A percentile compares a stretch with the other conserved stretches of the same genome.
phyloP scores from a whole-genome alignment of 768 basidiomycete genomes.

The Lepiota venenata region DNA sequence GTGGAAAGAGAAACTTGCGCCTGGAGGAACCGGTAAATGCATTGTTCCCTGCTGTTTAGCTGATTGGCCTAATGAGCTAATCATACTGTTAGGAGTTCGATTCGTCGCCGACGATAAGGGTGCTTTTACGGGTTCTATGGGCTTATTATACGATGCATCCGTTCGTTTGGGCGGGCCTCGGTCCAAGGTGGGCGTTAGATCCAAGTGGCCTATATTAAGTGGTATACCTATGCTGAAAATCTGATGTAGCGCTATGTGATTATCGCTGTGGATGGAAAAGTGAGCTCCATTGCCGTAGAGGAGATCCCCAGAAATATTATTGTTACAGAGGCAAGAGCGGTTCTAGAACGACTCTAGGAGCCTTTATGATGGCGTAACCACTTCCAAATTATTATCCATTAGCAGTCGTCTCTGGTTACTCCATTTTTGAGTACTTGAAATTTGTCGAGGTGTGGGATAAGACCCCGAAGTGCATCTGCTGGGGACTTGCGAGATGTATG shows the following conservation, averaged over 20 bases:
- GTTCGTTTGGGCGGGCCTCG: conserved; percentile 63
- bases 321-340: conserved; percentile 47
- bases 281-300: conserved; percentile 52
- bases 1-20: conserved; percentile 63
- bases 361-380: too few species aligned
- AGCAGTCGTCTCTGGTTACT: too few species aligned
- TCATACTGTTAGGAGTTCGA: conserved; percentile 36
- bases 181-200: conserved; percentile 44
- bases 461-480: too few species aligned
- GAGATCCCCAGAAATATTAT: conserved; percentile 40
- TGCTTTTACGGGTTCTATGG: conserved; percentile 47
- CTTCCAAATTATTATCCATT: too few species aligned
- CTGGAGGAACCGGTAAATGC: conserved; percentile 50
- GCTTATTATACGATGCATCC: conserved; percentile 61
- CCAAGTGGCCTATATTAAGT: neutral
- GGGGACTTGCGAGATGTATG: too few species aligned
- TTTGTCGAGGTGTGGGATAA: too few species aligned
- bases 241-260: conserved; percentile 48
- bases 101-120: conserved; percentile 73
- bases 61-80: conserved; percentile 10
- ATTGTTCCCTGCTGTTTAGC: neutral
- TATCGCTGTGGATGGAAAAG: conserved; percentile 55
- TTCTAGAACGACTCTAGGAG: conserved; percentile 32
- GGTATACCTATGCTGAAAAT: conserved; percentile 1
- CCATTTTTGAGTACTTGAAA: too few species aligned